Conservation (phyloP, 495 filamentous ascomycete genomes). For the Pseudoneurospora amorphoporcata region DNA sequence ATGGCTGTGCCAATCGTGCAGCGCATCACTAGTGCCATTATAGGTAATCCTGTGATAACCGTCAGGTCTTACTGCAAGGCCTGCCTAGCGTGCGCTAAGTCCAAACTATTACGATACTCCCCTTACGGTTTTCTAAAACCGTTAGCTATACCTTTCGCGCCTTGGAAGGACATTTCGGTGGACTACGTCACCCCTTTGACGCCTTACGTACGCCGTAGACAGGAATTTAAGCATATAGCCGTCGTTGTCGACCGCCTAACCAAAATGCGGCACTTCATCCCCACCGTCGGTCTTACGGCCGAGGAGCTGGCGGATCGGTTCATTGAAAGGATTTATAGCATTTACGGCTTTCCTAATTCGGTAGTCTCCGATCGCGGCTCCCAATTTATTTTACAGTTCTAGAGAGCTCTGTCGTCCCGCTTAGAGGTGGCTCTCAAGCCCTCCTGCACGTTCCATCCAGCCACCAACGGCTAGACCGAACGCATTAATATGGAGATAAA, state of each 20-base stretch:
- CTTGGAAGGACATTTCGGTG: not conserved
- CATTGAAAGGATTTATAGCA: not conserved
- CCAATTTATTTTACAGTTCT: no score
- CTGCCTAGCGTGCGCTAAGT: no score
- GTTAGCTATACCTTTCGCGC: not conserved
- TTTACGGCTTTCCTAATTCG: not conserved
- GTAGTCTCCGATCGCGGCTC: no score
- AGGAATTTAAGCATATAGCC: not conserved
- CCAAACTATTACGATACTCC: no score
- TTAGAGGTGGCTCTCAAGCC: not conserved
- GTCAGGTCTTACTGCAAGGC: no score
- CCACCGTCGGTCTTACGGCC: rapidly evolving
- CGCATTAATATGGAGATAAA: not conserved
- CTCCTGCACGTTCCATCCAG: not conserved
- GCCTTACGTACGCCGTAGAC: not conserved
- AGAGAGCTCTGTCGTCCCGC: no score
- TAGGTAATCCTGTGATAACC: no score
- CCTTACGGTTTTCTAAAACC: not conserved
- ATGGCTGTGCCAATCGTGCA: no score
- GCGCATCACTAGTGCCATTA: no score
- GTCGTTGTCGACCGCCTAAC: not conserved
- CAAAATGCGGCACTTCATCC: not conserved
- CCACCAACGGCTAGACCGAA: not conserved
- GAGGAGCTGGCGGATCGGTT: not conserved
- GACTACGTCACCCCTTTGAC: not conserved